A percentile compares a stretch with the other conserved stretches of the same genome.
Conservation (phyloP, 2,329 filamentous ascomycete species). For the Aspergillus awamori region DNA sequence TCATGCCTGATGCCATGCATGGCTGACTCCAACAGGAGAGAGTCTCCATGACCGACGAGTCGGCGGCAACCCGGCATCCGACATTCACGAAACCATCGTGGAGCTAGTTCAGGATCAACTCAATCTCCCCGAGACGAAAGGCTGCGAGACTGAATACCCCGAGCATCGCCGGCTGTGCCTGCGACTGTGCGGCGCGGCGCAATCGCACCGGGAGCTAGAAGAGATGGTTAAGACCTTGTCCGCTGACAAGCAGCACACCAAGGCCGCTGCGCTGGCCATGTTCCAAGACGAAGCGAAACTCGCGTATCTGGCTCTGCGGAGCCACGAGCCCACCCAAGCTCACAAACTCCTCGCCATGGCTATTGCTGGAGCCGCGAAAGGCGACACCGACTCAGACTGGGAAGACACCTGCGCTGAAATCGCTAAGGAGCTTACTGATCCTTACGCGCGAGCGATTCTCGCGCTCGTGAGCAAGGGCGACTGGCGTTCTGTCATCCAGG, state of each 20-base stretch:
- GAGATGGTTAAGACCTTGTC: constrained; percentile 55
- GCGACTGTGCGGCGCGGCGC: constrained; percentile 61
- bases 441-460: constrained; percentile 64
- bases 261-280: constrained; percentile 64
- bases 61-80: constrained; percentile 28
- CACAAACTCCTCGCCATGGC: constrained; percentile 60
- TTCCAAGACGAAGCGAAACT: constrained; percentile 63
- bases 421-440: constrained; percentile 63
- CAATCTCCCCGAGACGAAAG: constrained; percentile 55
- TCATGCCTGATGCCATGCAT: not conserved
- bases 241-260: constrained; percentile 59
- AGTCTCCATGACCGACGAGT: constrained; percentile 37
- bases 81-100: constrained; percentile 48
- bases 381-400: constrained; percentile 59
- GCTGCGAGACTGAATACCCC: constrained; percentile 54
- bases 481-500: constrained; percentile 62
- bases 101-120: constrained; percentile 54
- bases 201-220: constrained; percentile 55
- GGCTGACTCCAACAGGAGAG: constrained; percentile 30
- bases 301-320: constrained; percentile 59
- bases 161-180: constrained; percentile 64
- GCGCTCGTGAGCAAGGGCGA: constrained; percentile 62
- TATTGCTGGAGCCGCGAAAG: constrained; percentile 49
- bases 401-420: constrained; percentile 65
- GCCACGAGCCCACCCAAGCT: constrained; percentile 56